phyloP scores from a whole-genome alignment of 176 grass and related monocot genomes.

The Aegilops speltoides region DNA sequence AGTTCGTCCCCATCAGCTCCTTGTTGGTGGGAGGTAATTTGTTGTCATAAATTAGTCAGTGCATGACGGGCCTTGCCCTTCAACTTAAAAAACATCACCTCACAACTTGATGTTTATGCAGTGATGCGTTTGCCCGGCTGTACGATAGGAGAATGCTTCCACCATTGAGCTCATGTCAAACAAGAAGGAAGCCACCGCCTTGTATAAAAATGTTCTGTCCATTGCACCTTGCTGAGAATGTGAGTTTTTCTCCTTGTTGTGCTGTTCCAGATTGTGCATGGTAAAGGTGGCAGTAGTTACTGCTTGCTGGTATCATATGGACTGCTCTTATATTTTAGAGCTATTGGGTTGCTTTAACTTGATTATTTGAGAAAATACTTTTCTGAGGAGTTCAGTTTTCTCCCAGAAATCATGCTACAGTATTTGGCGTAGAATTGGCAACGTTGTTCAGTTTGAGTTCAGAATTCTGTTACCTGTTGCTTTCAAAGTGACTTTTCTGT shows the following conservation, averaged over 20 bases:
- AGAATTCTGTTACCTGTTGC: background rate
- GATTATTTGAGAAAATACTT: conserved; percentile 16
- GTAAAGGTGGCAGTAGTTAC: background rate
- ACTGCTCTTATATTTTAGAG: background rate
- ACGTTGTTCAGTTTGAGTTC: background rate
- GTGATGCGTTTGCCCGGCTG: conserved; percentile 82
- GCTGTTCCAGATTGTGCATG: conserved; percentile 15
- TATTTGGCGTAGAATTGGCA: background rate
- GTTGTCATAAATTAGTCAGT: conserved; percentile 1
- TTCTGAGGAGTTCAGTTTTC: background rate
- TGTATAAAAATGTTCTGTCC: conserved; percentile 94
- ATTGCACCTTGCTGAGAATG: conserved; percentile 80
- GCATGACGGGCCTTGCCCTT: background rate
- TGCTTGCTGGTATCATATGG: background rate
- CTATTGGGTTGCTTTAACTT: background rate
- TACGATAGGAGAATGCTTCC: conserved; percentile 98
- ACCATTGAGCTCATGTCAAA: conserved; percentile 70
- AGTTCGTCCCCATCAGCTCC: conserved; percentile 81
- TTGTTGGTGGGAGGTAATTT: conserved; percentile 92
- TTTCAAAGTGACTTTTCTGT: background rate
- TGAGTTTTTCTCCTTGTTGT: conserved; percentile 40
- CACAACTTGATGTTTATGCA: conserved; percentile 36
- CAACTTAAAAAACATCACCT: conserved; percentile 10
- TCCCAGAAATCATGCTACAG: background rate
- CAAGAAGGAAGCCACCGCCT: conserved; percentile 59